Evolutionary conservation across 441 rosid genomes (phyloP).

Genomic region (Pelargonium myrrhifolium): DNA sequence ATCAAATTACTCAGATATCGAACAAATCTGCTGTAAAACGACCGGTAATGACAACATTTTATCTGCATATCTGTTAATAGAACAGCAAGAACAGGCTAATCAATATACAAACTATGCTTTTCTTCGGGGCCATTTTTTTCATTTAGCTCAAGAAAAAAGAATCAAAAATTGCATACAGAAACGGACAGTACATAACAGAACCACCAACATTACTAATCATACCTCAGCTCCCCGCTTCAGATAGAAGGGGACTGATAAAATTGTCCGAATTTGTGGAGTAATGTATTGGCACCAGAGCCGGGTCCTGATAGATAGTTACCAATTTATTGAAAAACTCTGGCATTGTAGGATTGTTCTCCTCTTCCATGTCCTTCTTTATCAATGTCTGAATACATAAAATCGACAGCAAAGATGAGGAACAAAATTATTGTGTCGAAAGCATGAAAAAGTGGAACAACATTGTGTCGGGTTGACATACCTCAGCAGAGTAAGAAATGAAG

Average conservation of each 20-base stretch:
- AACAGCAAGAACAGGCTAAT: too few relatives aligned
- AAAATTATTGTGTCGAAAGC: too few relatives aligned
- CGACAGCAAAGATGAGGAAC: neutral
- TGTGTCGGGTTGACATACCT: conserved; percentile 36
- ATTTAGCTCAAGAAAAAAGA: neutral
- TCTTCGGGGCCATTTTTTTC: too few relatives aligned
- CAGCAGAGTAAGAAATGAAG: conserved; percentile 69
- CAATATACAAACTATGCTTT: too few relatives aligned
- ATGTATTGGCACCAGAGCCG: conserved; percentile 57
- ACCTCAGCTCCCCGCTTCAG: conserved; percentile 29
- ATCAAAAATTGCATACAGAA: neutral
- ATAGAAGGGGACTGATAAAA: conserved; percentile 60
- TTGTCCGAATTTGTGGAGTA: conserved; percentile 41
- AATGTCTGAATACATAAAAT: conserved; percentile 39
- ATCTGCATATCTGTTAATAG: too few relatives aligned
- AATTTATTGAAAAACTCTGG: conserved; percentile 44
- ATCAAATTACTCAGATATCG: too few relatives aligned
- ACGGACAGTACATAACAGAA: conserved; percentile 4
- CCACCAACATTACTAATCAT: conserved; percentile 2
- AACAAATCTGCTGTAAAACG: too few relatives aligned
- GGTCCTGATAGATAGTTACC: conserved; percentile 69
- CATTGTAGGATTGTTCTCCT: conserved; percentile 45
- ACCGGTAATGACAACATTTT: too few relatives aligned
- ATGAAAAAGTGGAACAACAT: too few relatives aligned
- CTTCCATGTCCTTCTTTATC: conserved; percentile 68